Percentiles rank a stretch among this genome's conserved stretches.
These are phyloP conservation scores for Fusarium sp. DNA, from an alignment of 2,329 filamentous ascomycete species.

Conservation along the genomic window DNA sequence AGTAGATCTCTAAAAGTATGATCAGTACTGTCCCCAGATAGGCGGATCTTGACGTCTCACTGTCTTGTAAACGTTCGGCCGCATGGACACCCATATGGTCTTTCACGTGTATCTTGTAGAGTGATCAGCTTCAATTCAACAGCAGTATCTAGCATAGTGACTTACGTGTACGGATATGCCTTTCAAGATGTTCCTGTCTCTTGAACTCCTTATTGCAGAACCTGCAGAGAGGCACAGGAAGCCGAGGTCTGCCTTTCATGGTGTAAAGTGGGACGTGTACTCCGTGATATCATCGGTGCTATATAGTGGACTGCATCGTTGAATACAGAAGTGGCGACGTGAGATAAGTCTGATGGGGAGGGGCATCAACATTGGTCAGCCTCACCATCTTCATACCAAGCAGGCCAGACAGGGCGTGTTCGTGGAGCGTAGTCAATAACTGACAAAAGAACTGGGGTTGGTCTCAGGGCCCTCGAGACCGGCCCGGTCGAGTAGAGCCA, in stretches of 20 bases:
- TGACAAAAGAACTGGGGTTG: not conserved
- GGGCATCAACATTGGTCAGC: not conserved
- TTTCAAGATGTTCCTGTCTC: not conserved
- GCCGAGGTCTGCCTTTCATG: constrained; percentile 2
- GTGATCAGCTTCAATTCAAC: not conserved
- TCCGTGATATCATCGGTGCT: not conserved
- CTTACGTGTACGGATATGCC: not conserved
- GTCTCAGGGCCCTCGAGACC: not conserved
- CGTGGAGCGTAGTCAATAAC: not conserved
- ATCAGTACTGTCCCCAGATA: not conserved
- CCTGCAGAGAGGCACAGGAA: not conserved
- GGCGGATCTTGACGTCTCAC: not conserved
- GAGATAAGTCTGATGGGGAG: not conserved
- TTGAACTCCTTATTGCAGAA: not conserved
- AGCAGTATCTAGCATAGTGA: fast-evolving
- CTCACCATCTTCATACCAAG: not conserved
- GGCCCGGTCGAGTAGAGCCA: not conserved
- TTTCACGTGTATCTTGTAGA: not conserved
- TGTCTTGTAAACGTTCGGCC: not conserved
- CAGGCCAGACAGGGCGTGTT: not conserved
- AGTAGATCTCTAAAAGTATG: not conserved
- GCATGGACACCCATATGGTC: not conserved
- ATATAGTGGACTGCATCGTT: not conserved
- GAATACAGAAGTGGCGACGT: not conserved
- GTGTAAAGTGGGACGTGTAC: not conserved